Evolutionary conservation across 129 eudicot genomes (phyloP).

Genomic region (Artemisia annua): DNA sequence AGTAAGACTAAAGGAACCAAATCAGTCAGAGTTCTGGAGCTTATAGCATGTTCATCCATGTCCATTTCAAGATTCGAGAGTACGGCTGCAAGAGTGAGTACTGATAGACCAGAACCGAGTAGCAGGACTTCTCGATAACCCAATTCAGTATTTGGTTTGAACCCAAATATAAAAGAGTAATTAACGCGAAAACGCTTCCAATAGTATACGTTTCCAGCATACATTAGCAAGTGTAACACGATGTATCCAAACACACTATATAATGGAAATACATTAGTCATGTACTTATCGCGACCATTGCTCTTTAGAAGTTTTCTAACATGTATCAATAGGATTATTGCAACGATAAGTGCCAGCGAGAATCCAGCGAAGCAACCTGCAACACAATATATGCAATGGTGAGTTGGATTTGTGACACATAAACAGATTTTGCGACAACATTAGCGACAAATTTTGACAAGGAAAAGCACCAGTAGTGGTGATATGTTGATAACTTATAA

Average conservation of each 20-base stretch:
- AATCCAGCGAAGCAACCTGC: conserved; percentile 68
- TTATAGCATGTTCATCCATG: conserved; percentile 38
- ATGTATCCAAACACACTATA: conserved; percentile 60
- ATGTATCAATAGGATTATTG: conserved; percentile 40
- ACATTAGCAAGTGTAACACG: conserved; percentile 50
- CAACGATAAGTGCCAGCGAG: conserved; percentile 57
- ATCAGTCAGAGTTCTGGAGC: conserved; percentile 38
- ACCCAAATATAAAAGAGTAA: conserved; percentile 51
- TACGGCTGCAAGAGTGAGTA: conserved; percentile 54
- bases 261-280: conserved; percentile 69
- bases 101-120: conserved; percentile 54
- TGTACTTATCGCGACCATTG: conserved; percentile 43
- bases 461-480: background rate
- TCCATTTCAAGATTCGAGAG: conserved; percentile 67
- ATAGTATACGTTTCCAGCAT: conserved; percentile 41
- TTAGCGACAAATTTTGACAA: background rate
- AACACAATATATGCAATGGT: background rate
- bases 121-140: conserved; percentile 62
- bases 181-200: conserved; percentile 57
- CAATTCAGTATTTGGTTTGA: conserved; percentile 56
- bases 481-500: background rate
- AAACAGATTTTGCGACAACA: background rate
- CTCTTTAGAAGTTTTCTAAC: conserved; percentile 48
- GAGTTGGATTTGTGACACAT: background rate
- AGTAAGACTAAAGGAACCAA: conserved; percentile 53